Conservation (phyloP, 306 rosid genomes). For the Betula pendula region DNA sequence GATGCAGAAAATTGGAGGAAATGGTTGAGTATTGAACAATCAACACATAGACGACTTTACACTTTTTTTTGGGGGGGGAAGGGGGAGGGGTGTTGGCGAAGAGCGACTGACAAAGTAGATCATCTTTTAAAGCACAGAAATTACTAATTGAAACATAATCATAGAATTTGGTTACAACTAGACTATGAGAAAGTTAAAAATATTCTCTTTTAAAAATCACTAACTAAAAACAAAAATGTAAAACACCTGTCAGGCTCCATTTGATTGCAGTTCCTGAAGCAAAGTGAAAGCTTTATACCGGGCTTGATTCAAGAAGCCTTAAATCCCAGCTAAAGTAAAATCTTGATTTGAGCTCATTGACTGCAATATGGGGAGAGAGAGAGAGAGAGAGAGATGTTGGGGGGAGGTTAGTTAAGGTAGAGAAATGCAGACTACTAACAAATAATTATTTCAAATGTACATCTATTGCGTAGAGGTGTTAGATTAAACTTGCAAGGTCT, state of each 20-base stretch:
- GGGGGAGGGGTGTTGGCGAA: too few species aligned
- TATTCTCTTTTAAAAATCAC: background rate
- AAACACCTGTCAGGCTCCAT: slow-evolving; percentile 57
- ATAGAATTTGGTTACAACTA: background rate
- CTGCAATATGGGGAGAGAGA: background rate
- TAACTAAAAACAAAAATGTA: slow-evolving; percentile 10
- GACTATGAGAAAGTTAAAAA: background rate
- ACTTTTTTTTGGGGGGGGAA: too few species aligned
- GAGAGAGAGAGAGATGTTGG: background rate
- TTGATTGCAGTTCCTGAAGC: background rate
- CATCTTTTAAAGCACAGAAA: background rate
- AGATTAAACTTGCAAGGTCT: background rate
- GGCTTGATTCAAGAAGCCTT: background rate
- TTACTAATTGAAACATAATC: background rate
- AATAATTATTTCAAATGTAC: background rate
- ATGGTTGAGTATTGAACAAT: background rate
- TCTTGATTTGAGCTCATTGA: background rate
- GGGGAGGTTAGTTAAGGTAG: background rate
- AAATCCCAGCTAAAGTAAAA: background rate
- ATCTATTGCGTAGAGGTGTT: background rate
- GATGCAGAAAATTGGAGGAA: background rate
- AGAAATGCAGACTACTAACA: background rate
- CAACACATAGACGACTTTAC: background rate
- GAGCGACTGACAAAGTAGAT: background rate
- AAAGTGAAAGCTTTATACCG: background rate